Evolutionary conservation across 306 rosid species (phyloP).

Genomic region (Malus asiatica): DNA sequence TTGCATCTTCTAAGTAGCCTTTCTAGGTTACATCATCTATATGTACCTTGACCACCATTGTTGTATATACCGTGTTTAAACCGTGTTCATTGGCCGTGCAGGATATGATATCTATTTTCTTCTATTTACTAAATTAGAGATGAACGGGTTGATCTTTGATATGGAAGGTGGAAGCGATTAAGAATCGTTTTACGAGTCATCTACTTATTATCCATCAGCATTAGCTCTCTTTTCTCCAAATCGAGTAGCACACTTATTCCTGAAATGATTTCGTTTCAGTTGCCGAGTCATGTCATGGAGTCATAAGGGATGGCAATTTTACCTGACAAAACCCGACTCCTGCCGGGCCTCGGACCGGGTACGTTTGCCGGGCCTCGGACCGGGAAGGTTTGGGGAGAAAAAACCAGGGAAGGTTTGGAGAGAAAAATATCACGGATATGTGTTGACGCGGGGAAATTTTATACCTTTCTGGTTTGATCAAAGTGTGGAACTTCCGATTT

Average conservation of each 20-base stretch:
- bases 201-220: not conserved
- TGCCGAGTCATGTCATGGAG: not conserved
- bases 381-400: too few species aligned
- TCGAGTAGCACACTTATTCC: not conserved
- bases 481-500: too few species aligned
- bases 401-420: too few species aligned
- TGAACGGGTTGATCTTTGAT: not conserved
- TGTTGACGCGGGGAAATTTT: not conserved
- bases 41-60: not conserved
- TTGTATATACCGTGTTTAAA: not conserved
- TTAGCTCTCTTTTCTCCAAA: not conserved
- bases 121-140: not conserved
- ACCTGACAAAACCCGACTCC: too few species aligned
- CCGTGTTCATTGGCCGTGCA: not conserved
- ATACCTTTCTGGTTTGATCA: too few species aligned
- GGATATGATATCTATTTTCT: not conserved
- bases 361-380: too few species aligned
- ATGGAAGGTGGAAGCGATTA: not conserved
- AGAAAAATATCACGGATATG: not conserved
- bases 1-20: not conserved
- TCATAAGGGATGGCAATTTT: not conserved
- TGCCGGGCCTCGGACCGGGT: not conserved
- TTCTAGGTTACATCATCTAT: not conserved
- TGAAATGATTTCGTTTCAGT: not conserved
- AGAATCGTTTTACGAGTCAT: not conserved